These are phyloP conservation scores for Phyllosticta capitalensis DNA, from an alignment of 2,329 filamentous ascomycete genomes.

Conservation along the genomic window DNA sequence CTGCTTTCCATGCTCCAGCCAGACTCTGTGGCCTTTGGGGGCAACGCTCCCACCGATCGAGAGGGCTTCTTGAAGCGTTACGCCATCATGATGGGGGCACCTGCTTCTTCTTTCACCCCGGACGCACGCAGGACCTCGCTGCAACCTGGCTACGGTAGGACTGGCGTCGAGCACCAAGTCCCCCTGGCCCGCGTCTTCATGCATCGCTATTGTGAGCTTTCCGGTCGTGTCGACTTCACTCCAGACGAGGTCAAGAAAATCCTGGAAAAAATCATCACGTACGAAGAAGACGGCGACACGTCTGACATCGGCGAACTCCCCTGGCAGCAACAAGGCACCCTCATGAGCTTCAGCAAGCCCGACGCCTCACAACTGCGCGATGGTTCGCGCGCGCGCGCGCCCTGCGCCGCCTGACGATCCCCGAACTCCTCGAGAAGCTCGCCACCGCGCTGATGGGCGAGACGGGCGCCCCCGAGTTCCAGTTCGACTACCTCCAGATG, in stretches of 20 bases:
- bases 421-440: neutral
- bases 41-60: neutral
- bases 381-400: too few species aligned
- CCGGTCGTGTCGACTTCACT: neutral
- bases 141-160: too few species aligned
- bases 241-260: neutral
- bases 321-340: neutral
- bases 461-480: neutral
- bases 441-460: neutral
- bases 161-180: neutral
- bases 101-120: neutral
- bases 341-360: neutral
- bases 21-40: neutral
- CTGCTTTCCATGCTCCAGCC: neutral
- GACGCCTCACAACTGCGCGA: neutral
- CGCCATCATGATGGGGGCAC: neutral
- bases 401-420: neutral
- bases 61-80: neutral
- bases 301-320: too few species aligned
- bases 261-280: neutral
- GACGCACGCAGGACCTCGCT: too few species aligned
- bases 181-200: neutral
- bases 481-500: neutral
- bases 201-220: neutral
- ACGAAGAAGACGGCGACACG: neutral